Evolutionary conservation across 192 early-diverging fungal genomes (phyloP).

Genomic region (Coemansia sp.): DNA sequence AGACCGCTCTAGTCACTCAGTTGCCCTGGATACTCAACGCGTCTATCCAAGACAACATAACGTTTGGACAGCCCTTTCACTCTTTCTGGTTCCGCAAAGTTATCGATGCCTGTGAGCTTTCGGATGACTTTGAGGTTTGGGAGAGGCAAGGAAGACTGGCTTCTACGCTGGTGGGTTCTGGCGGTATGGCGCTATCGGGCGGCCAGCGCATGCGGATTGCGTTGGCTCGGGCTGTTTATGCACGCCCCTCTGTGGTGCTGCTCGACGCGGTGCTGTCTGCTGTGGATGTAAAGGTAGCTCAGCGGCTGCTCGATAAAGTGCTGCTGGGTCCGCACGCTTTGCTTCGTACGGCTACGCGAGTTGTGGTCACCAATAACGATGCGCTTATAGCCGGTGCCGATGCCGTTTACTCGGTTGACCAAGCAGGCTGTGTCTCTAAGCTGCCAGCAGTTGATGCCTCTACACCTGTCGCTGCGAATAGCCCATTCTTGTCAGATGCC

Average conservation of each 20-base stretch:
- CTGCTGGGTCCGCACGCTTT: constrained; percentile 59
- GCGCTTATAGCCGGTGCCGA: constrained; percentile 50
- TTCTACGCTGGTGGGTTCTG: constrained; percentile 45
- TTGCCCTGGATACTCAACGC: constrained; percentile 46
- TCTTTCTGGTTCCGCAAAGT: constrained; percentile 21
- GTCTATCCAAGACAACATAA: constrained; percentile 49
- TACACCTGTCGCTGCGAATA: no score
- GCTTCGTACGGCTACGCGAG: constrained; percentile 34
- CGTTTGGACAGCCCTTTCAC: constrained; percentile 34
- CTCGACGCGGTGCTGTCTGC: constrained; percentile 70
- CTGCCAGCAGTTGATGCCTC: no score
- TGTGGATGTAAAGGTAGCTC: constrained; percentile 60
- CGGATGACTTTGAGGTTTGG: constrained; percentile 21
- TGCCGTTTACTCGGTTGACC: constrained; percentile 43
- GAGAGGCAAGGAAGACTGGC: no score
- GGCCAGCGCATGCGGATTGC: constrained; percentile 67
- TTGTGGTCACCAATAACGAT: constrained; percentile 57
- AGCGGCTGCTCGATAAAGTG: constrained; percentile 56
- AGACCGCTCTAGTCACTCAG: constrained; percentile 31
- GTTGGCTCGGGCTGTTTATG: constrained; percentile 71
- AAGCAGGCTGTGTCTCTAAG: no score
- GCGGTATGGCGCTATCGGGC: constrained; percentile 58
- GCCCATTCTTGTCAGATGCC: no score
- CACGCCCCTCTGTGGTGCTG: constrained; percentile 64
- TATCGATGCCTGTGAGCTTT: constrained; percentile 22